These are phyloP conservation scores for Onygena corvina DNA, from an alignment of 2,329 filamentous ascomycete species.

Conservation along the genomic window DNA sequence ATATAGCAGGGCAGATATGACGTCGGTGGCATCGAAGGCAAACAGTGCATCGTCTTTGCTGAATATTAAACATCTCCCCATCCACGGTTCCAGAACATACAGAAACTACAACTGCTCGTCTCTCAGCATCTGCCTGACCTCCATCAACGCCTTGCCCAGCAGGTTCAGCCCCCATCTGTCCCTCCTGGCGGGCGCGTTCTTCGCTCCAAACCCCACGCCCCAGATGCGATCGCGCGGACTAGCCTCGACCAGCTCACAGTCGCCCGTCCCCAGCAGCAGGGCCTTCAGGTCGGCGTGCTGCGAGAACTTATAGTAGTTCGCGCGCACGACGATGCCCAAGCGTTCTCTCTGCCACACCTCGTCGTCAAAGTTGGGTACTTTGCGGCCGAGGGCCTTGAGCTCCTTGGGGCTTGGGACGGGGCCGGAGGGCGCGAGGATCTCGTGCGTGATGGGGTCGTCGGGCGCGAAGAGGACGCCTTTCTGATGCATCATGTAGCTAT, in stretches of 20 bases:
- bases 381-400: constrained; percentile 21
- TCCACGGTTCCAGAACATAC: too few relatives aligned
- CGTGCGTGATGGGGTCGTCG: constrained; percentile 19
- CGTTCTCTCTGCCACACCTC: constrained; percentile 21
- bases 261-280: constrained; percentile 22
- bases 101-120: too few relatives aligned
- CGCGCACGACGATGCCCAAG: constrained; percentile 23
- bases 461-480: constrained; percentile 26
- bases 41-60: neutral
- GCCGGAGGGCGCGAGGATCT: constrained; percentile 19
- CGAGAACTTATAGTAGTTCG: constrained; percentile 25
- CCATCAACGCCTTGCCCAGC: constrained; percentile 26
- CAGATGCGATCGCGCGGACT: constrained; percentile 28
- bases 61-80: neutral
- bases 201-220: constrained; percentile 25
- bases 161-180: constrained; percentile 25
- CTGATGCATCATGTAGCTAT: constrained; percentile 26
- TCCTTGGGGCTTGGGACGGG: constrained; percentile 18
- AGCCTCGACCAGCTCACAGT: constrained; percentile 24
- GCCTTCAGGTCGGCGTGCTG: constrained; percentile 22
- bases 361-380: constrained; percentile 25
- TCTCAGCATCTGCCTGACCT: constrained; percentile 21
- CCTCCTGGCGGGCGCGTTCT: constrained; percentile 21
- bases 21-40: constrained; percentile 7
- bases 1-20: neutral